Percentiles rank a stretch among this genome's conserved stretches.
Conservation (phyloP, 306 rosid species). For the Biancaea sappan region DNA sequence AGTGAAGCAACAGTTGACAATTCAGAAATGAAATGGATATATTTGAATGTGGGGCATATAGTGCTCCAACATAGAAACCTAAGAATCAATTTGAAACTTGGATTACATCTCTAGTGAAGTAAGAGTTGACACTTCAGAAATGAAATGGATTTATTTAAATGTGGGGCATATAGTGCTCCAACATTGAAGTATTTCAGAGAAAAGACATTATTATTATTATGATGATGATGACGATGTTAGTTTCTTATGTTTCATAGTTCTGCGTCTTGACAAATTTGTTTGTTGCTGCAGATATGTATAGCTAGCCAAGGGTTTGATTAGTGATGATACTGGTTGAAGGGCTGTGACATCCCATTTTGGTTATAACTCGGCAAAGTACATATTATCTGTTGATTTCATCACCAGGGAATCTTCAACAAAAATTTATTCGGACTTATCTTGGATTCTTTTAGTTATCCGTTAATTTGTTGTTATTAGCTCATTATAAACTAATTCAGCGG, state of each 20-base stretch:
- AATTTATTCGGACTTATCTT: constrained; percentile 23
- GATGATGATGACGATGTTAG: too few species aligned
- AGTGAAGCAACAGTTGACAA: background rate
- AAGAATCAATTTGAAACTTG: background rate
- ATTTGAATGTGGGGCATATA: background rate
- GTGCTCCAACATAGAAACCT: background rate
- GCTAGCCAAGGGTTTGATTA: constrained; percentile 39
- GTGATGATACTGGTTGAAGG: constrained; percentile 12
- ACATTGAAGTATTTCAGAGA: background rate
- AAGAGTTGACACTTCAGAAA: background rate
- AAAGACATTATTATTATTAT: background rate
- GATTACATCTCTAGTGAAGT: background rate
- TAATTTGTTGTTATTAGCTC: constrained; percentile 6
- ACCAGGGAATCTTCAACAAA: constrained; percentile 25
- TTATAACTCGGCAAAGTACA: constrained; percentile 42
- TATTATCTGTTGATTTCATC: constrained; percentile 47
- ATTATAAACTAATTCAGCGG: background rate
- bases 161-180: background rate
- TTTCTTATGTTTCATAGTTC: background rate
- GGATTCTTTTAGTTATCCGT: constrained; percentile 12
- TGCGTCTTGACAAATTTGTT: background rate
- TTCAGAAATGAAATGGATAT: too few species aligned
- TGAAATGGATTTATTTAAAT: background rate
- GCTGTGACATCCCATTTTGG: constrained; percentile 26
- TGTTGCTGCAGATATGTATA: constrained; percentile 48